phyloP scores from a whole-genome alignment of 495 filamentous ascomycete genomes.

The Xylaria castorea region DNA sequence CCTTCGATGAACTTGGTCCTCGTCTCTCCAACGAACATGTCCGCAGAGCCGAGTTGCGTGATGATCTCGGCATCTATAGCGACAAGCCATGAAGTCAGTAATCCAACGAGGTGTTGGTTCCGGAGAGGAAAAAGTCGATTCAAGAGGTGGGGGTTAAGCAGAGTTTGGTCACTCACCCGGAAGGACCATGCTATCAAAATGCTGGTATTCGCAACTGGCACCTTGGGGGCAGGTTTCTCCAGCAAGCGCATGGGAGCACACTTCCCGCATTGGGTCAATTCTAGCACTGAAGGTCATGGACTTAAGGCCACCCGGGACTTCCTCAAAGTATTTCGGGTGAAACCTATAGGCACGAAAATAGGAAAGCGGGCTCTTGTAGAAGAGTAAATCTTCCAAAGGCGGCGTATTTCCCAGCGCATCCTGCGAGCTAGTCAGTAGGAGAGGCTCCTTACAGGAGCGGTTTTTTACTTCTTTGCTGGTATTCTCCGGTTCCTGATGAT shows the following conservation, averaged over 20 bases:
- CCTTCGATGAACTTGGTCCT: conserved; percentile 75
- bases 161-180: conserved; percentile 71
- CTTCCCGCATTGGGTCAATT: conserved; percentile 72
- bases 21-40: conserved; percentile 73
- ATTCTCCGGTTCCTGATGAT: conserved; percentile 20
- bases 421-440: conserved; percentile 41
- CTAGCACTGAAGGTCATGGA: conserved; percentile 93
- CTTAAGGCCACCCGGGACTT: conserved; percentile 76
- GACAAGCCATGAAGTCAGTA: conserved; percentile 67
- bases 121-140: not conserved
- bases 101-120: conserved; percentile 49
- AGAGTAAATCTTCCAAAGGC: conserved; percentile 51
- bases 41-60: conserved; percentile 77
- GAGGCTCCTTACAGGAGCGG: conserved; percentile 39
- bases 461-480: conserved; percentile 41
- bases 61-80: conserved; percentile 85
- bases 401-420: conserved; percentile 31
- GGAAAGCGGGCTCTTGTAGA: conserved; percentile 84
- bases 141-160: not conserved
- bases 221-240: conserved; percentile 79
- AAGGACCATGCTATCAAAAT: conserved; percentile 76
- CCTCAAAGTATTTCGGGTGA: conserved; percentile 73
- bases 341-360: conserved; percentile 88
- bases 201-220: conserved; percentile 73
- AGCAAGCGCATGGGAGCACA: conserved; percentile 77